Evolutionary conservation across 1,284 basidiomycete genomes (phyloP), one percentile per base, ranked within the genome.

Genomic region (Leccinum solheimii): DNA sequence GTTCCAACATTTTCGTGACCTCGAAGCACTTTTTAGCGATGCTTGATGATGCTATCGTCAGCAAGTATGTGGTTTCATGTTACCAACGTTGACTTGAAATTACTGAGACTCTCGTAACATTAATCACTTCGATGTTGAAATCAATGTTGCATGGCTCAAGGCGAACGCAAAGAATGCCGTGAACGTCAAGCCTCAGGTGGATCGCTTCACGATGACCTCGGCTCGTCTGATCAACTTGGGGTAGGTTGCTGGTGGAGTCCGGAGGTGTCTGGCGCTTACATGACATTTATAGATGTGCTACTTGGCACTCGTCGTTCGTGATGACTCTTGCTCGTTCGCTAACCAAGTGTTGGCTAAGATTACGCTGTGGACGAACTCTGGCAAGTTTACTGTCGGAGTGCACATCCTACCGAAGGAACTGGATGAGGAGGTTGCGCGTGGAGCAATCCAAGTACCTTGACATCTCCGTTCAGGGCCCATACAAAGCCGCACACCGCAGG

Each of bases 271-370:
- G 23, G 9, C 52, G 55, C 65, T 60, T 45, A 65, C 52, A 26
- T 19, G 49, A 54, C 34, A 5, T 64, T 38, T 5, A 55, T 60
- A 81, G 89, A 45, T 26, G 91, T 75, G 91, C 90, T 52, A 97
- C 94, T 66, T 94, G 94, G 61, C 94, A 97, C 80, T 94, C 94
- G 51, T 96, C 94, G 57, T 94, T 94, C 79, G 97, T 99, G 82
- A 99, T 99, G 97, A 26, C 26, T 98, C 96, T 40, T 98, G 95
- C 84, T 99, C 97, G 60, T 99, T 99, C 85, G 83, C 94, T 78
- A 99, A 99, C 87, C 97, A 99, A 82, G 94, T 95, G 64, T 86
- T 99, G 68, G 97, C 97, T 56, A 97, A 99, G 83, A 98, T 99
- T 72, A 96, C 95, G 32, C 90, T 99, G 76, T 99, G 95, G 96